Conservation (phyloP, 2,329 filamentous ascomycete genomes). For the Colletotrichum musae region DNA sequence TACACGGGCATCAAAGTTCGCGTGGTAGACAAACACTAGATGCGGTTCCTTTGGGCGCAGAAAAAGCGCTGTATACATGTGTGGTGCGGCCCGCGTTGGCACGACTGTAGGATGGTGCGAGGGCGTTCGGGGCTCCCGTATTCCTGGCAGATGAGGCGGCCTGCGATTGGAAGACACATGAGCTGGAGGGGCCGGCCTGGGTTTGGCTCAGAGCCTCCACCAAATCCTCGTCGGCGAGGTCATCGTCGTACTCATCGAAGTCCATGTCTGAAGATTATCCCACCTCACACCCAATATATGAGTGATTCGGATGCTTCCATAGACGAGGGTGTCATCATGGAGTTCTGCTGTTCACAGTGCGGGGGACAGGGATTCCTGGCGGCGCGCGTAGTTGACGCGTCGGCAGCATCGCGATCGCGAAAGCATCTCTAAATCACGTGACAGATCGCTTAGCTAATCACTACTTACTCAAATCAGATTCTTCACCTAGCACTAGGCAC, state of each 20-base stretch:
- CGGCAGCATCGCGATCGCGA: constrained; percentile 36
- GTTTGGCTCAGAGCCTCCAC: constrained; percentile 71
- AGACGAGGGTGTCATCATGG: constrained; percentile 8
- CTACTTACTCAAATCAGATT: too few species aligned
- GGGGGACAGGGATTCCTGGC: not conserved
- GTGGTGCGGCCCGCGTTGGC: constrained; percentile 10
- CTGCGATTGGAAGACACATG: not conserved
- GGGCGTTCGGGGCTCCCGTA: not conserved
- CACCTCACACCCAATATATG: not conserved
- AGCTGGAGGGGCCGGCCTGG: constrained; percentile 23
- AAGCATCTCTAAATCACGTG: constrained; percentile 41
- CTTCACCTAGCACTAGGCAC: too few species aligned
- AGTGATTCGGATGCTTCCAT: not conserved
- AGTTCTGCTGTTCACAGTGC: not conserved
- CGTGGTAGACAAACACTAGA: constrained; percentile 10
- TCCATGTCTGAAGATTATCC: constrained; percentile 57
- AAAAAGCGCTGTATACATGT: not conserved
- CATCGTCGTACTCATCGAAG: constrained; percentile 75
- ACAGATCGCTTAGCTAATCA: not conserved
- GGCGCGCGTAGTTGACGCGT: constrained; percentile 31
- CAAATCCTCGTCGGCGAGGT: constrained; percentile 76
- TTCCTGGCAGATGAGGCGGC: not conserved
- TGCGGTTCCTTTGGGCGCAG: not conserved
- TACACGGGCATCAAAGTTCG: not conserved
- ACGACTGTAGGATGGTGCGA: constrained; percentile 10